These are phyloP conservation scores for Drechslerella coelobrocha DNA, from an alignment of 2,329 filamentous ascomycete species.

Conservation along the genomic window DNA sequence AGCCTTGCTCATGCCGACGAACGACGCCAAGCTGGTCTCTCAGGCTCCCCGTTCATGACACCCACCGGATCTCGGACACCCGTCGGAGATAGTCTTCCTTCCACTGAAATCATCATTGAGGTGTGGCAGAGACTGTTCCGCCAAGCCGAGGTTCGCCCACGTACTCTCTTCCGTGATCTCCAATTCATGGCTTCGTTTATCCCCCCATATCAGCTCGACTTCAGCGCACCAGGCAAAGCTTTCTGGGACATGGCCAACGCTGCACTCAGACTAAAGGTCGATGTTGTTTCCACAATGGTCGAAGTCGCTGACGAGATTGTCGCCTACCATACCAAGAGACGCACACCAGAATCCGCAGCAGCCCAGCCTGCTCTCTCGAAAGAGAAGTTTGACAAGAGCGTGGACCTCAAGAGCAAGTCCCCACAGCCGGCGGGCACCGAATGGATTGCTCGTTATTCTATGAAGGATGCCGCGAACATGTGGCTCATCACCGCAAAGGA, in stretches of 20 bases:
- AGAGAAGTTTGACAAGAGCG: slow-evolving; percentile 56
- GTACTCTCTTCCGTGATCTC: slow-evolving; percentile 79
- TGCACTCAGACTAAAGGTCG: slow-evolving; percentile 84
- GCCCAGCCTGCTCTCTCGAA: slow-evolving; percentile 34
- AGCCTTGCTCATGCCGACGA: slow-evolving; percentile 74
- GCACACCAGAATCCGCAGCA: slow-evolving; percentile 58
- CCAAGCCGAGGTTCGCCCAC: slow-evolving; percentile 73
- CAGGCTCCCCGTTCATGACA: slow-evolving; percentile 54
- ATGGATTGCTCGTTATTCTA: slow-evolving; percentile 64
- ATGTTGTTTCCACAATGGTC: slow-evolving; percentile 84
- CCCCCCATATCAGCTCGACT: slow-evolving; percentile 67
- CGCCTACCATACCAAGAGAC: slow-evolving; percentile 71
- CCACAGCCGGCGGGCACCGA: slow-evolving; percentile 51
- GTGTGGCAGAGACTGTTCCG: slow-evolving; percentile 73
- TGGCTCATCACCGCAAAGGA: slow-evolving; percentile 94
- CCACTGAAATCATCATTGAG: slow-evolving; percentile 70
- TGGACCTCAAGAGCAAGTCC: slow-evolving; percentile 51
- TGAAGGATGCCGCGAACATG: slow-evolving; percentile 84
- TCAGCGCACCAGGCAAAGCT: slow-evolving; percentile 71
- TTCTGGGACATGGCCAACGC: slow-evolving; percentile 91
- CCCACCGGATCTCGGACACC: slow-evolving; percentile 54
- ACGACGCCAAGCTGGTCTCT: slow-evolving; percentile 64
- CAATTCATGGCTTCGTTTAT: slow-evolving; percentile 76
- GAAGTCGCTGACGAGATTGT: slow-evolving; percentile 74
- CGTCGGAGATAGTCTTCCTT: slow-evolving; percentile 57